Base-by-base conservation (phyloP, 129 eudicot species). In the Sambucus nigra region DNA sequence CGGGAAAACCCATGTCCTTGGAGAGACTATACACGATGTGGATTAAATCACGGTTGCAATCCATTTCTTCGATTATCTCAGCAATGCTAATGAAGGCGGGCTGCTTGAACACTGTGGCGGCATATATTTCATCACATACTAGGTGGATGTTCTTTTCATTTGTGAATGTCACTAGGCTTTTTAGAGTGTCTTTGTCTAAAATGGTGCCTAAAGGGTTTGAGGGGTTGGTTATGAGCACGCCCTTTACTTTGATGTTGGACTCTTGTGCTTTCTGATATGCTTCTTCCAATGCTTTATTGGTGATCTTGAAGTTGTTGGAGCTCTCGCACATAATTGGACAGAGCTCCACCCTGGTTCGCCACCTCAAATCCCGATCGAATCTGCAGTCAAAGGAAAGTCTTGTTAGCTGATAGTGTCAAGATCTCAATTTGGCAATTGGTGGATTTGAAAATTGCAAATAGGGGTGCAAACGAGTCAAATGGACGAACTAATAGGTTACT, bases 1-100 rank as follows among this genome's bases (percentile, higher is more conserved):
- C 94, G 0, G 96, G 96, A 63, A 87, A 82, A 0, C 93, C 93
- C 73, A 82, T 70, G 66, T 87, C 96, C 31, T 87, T 87, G 0
- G 96, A 87, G 40, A 87, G 75, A 31, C 94, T 82, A 44, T 86
- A 82, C 20, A 82, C 85, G 7, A 87, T 79, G 66, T 87, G 94
- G 60, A 87, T 52, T 23, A 80, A 60, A 16, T 77, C 65, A 4
- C 26, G 70, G 35, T 80, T 61, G 3, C 12, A 15, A 4, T 15
- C n/a, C 16, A 6, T 15, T n/a, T 55, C 60, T 42, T 51, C 48
- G 10, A 63, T 11, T 18, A 74, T 59, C 25, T 74, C 75, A 1
- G 75, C 67, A 8, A 75, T 59, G 76, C 81, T 75, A 49, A 59
- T 32, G 56, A 75, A 75, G 2, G 26, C 45, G 0, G 71, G 72